Base-by-base conservation (phyloP, 2,329 filamentous ascomycete genomes). In the Pseudomassariella vexata region DNA sequence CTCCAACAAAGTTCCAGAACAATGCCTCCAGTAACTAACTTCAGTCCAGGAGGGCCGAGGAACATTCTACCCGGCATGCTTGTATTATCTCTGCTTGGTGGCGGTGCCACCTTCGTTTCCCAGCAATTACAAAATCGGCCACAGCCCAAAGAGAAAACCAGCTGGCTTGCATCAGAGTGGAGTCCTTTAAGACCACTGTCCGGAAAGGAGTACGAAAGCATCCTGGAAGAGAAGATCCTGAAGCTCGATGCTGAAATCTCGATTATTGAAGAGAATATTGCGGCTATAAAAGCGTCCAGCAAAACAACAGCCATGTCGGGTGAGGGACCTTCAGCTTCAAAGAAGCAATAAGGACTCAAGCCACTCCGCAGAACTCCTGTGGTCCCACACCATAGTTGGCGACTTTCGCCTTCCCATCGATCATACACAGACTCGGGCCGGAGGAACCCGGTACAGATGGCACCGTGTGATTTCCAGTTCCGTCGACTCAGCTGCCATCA, bases 231-330 rank as follows among this genome's bases (percentile, higher is more conserved):
- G 50, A 86, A 79, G 57, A 55, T 89, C 12, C 59, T 90, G 20
- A 70, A 67, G 36, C 59, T 90, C 5, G 79, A 92, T 43, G 83
- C 78, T 3, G 82, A 90, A 44, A 84, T 92, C 48, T 76, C 85
- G 2, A 53, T 92, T 12, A 62, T 90, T n/a, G 83, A 92, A 47
- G 85, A 92, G 29, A 79, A 73, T 49, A 83, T 92, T 41, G 73
- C 56, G 3, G 52, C 53, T 19, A 40, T 65, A n/a, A 56, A 47
- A 35, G 45, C 38, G n/a, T 20, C 28, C 9, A 15, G 19, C 18
- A n/a, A n/a, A n/a, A n/a, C n/a, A n/a, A n/a, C n/a, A n/a, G n/a
- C n/a, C n/a, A n/a, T n/a, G n/a, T n/a, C n/a, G n/a, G n/a, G n/a
- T n/a, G n/a, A n/a, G n/a, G n/a, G n/a, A n/a, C n/a, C n/a, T n/a